These are phyloP conservation scores for Vitis vinifera DNA, from an alignment of 164 flowering plant genomes.

Conservation along the genomic window ASM3070453v1 NC_081816.1:779001-779500, in stretches of 20 bases:
- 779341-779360: too few relatives aligned
- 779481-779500: constrained; percentile 30
- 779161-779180: too few relatives aligned
- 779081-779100: background rate
- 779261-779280: too few relatives aligned
- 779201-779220: background rate
- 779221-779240: background rate
- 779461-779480: constrained; percentile 31
- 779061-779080: too few relatives aligned
- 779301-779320: too few relatives aligned
- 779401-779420: background rate
- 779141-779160: too few relatives aligned
- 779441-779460: constrained; percentile 29
- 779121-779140: too few relatives aligned
- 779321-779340: too few relatives aligned
- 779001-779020: background rate
- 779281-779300: too few relatives aligned
- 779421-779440: constrained; percentile 22
- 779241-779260: background rate
- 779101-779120: background rate
- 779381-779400: constrained; percentile 7
- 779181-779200: background rate
- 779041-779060: too few relatives aligned
- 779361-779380: background rate
- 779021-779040: too few relatives aligned